Conservation (phyloP, 306 rosid genomes). For the Sindora glabra region DNA sequence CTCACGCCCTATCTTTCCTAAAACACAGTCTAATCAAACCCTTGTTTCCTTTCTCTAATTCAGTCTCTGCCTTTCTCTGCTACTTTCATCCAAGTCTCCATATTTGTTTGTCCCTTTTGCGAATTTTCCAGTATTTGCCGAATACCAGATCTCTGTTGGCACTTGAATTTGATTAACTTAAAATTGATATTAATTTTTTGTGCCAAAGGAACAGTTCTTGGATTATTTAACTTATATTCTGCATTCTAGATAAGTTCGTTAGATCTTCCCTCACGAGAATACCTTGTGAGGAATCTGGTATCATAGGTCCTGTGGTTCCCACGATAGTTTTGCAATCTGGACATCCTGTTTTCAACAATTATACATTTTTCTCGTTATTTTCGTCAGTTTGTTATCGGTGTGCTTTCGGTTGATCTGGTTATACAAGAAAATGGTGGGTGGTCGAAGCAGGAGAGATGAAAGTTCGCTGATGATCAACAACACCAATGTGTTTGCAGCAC, state of each 20-base stretch:
- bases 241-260: neutral
- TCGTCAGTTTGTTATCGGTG: neutral
- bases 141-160: conserved; percentile 25
- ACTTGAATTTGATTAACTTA: neutral
- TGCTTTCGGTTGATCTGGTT: conserved; percentile 26
- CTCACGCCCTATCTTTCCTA: neutral
- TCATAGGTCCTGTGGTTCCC: neutral
- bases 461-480: conserved; percentile 72
- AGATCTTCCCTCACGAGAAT: neutral
- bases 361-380: neutral
- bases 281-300: neutral
- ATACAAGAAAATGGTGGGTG: conserved; percentile 59
- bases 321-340: neutral
- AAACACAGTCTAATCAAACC: neutral
- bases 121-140: neutral
- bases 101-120: neutral
- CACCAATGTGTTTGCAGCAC: conserved; percentile 84
- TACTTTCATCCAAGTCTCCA: neutral
- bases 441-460: conserved; percentile 84
- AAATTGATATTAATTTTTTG: neutral
- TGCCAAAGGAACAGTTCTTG: neutral
- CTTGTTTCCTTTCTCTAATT: neutral
- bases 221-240: neutral
- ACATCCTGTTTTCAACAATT: neutral
- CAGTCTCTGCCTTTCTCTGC: neutral